phyloP scores from a whole-genome alignment of 1,284 basidiomycete species.

The Ustilago bromivora region DNA sequence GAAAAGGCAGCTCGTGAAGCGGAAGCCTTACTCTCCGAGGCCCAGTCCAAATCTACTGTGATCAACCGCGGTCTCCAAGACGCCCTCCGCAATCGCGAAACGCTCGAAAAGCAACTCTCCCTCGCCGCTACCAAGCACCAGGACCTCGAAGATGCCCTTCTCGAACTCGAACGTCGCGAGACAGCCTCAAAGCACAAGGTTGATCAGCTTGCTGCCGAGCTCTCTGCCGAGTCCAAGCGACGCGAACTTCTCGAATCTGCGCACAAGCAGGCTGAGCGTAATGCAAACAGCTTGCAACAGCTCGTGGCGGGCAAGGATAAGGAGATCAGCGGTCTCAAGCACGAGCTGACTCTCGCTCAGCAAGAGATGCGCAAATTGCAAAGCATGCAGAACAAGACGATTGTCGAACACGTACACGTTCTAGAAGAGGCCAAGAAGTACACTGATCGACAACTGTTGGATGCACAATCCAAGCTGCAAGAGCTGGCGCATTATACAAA shows the following conservation, averaged over 20 bases:
- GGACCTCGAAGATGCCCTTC: conserved; percentile 60
- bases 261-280: conserved; percentile 76
- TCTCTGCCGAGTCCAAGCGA: conserved; percentile 60
- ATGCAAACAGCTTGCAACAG: conserved; percentile 75
- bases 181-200: conserved; percentile 56
- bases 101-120: conserved; percentile 80
- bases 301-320: conserved; percentile 79
- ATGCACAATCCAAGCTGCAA: conserved; percentile 81
- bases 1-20: conserved; percentile 79
- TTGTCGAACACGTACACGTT: conserved; percentile 98
- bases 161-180: conserved; percentile 57
- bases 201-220: conserved; percentile 55
- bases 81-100: conserved; percentile 39
- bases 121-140: conserved; percentile 73
- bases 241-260: conserved; percentile 66
- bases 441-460: conserved; percentile 89
- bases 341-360: conserved; percentile 78
- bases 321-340: conserved; percentile 83
- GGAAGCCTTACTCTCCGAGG: conserved; percentile 84
- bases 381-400: conserved; percentile 93
- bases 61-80: conserved; percentile 51
- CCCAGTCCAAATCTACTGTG: conserved; percentile 72
- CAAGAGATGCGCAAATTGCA: conserved; percentile 74
- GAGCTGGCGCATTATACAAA: conserved; percentile 81
- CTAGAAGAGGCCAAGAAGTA: conserved; percentile 96